These are phyloP conservation scores for Trichophyton schoenleinii DNA, from an alignment of 2,329 filamentous ascomycete species.

Conservation along the genomic window DNA sequence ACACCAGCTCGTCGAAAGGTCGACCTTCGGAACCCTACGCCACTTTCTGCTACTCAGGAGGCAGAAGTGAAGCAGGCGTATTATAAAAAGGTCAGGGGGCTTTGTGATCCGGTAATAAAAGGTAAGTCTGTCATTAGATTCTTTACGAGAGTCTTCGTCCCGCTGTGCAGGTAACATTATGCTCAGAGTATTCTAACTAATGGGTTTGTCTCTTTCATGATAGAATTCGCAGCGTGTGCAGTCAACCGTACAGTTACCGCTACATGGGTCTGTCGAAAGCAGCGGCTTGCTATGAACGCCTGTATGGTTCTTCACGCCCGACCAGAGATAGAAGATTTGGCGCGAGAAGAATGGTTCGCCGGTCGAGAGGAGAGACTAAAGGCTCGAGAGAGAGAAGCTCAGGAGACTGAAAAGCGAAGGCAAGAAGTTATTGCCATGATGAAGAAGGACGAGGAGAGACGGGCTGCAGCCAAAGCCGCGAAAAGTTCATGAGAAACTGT, in stretches of 20 bases:
- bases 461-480: conserved; percentile 3
- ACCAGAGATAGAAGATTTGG: conserved; percentile 70
- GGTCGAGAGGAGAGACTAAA: conserved; percentile 56
- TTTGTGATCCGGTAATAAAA: conserved; percentile 68
- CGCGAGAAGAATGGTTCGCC: conserved; percentile 87
- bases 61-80: conserved; percentile 69
- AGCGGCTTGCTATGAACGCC: conserved; percentile 77
- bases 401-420: conserved; percentile 27
- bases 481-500: conserved; percentile 12
- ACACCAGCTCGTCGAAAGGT: conserved; percentile 17
- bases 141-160: not conserved
- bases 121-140: conserved; percentile 35
- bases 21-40: conserved; percentile 58
- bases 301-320: conserved; percentile 87
- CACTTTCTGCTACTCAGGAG: conserved; percentile 70
- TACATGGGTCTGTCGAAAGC: conserved; percentile 68
- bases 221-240: conserved; percentile 87
- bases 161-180: not conserved
- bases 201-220: not conserved
- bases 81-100: conserved; percentile 61
- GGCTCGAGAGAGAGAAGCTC: conserved; percentile 52
- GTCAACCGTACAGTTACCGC: conserved; percentile 74
- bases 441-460: conserved; percentile 24
- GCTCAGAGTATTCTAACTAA: not conserved
- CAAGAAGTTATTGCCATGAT: conserved; percentile 32